A percentile compares a stretch with the other conserved stretches of the same genome.
Evolutionary conservation across 2,329 filamentous ascomycete species (phyloP).

Genomic region (Diaporthe ilicicola): DNA sequence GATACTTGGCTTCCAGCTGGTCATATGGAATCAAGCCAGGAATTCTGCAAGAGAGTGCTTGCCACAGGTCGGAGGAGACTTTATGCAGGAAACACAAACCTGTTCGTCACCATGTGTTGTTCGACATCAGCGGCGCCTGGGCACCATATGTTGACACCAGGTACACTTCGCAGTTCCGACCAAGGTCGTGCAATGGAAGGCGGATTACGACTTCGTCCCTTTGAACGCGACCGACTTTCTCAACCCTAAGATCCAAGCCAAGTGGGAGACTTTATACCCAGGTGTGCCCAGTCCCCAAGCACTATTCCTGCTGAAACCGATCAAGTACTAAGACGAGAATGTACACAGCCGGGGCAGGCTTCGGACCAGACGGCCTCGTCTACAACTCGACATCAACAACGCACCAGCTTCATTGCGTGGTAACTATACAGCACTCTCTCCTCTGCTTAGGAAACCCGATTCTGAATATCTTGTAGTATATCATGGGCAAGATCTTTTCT

Average conservation of each 20-base stretch:
- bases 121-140: too few species aligned
- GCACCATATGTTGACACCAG: not conserved
- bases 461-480: constrained; percentile 38
- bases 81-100: constrained; percentile 45
- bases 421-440: constrained; percentile 35
- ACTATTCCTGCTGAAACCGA: too few species aligned
- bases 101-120: constrained; percentile 38
- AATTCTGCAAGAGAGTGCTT: constrained; percentile 4
- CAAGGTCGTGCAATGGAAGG: constrained; percentile 47
- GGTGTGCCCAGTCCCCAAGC: constrained; percentile 38
- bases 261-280: constrained; percentile 52
- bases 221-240: constrained; percentile 50
- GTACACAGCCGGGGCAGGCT: constrained; percentile 20
- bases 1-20: constrained; percentile 39
- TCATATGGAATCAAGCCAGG: constrained; percentile 36
- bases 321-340: not conserved
- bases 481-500: constrained; percentile 46
- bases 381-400: constrained; percentile 53
- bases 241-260: constrained; percentile 44
- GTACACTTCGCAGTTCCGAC: constrained; percentile 42
- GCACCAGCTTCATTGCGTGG: constrained; percentile 51
- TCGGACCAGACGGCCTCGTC: constrained; percentile 35
- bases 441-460: not conserved
- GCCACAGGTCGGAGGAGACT: constrained; percentile 50
- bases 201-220: constrained; percentile 49